Evolutionary conservation across 2,329 filamentous ascomycete species (phyloP).

Genomic region (Nemania diffusa): DNA sequence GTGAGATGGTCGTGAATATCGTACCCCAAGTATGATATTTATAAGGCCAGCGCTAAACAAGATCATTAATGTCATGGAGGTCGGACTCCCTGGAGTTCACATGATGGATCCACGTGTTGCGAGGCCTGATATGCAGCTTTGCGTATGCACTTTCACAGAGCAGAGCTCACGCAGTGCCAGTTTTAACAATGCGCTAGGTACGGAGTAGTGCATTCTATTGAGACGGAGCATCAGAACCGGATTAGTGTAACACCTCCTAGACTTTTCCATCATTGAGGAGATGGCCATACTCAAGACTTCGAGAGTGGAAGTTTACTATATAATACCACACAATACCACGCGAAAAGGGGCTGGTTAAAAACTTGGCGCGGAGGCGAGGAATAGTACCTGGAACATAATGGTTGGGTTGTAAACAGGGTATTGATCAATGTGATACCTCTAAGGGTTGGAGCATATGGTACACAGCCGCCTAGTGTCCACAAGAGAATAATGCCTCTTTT

Average conservation of each 20-base stretch:
- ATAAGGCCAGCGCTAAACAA: slow-evolving; percentile 38
- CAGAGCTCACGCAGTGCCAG: slow-evolving; percentile 45
- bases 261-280: slow-evolving; percentile 49
- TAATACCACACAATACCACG: too few species aligned
- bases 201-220: slow-evolving; percentile 48
- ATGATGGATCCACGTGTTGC: slow-evolving; percentile 44
- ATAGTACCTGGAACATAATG: slow-evolving; percentile 50
- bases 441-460: too few species aligned
- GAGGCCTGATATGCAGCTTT: slow-evolving; percentile 46
- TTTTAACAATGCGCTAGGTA: slow-evolving; percentile 50
- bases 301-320: too few species aligned
- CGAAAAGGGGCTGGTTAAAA: slow-evolving; percentile 49
- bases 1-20: too few species aligned
- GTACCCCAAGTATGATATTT: slow-evolving; percentile 1
- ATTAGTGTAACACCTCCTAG: slow-evolving; percentile 49
- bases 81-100: slow-evolving; percentile 40
- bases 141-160: slow-evolving; percentile 48
- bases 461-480: too few species aligned
- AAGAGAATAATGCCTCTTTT: too few species aligned
- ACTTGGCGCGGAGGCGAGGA: slow-evolving; percentile 51
- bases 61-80: slow-evolving; percentile 46
- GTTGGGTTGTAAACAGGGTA: slow-evolving; percentile 44
- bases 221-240: slow-evolving; percentile 47
- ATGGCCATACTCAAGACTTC: slow-evolving; percentile 48
- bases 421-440: too few species aligned